Base-by-base conservation (phyloP, 2,329 filamentous ascomycete genomes). In the Trichoderma aggressivum region DNA sequence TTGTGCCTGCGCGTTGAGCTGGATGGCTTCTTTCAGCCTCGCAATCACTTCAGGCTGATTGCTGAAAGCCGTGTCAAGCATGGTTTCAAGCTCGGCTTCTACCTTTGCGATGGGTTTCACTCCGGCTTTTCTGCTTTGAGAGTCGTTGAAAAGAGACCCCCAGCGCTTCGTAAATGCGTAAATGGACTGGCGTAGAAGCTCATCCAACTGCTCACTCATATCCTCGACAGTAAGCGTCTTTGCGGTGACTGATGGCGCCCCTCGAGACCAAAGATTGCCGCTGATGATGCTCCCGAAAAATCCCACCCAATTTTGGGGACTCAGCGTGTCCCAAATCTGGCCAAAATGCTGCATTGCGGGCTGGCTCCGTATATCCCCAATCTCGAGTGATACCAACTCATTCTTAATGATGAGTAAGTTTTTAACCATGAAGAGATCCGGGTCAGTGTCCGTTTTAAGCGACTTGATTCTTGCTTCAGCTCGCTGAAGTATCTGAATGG, bases 351-450 rank as follows among this genome's bases (percentile, higher is more conserved):
- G 87, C 83, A 88, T 86, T 6, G 80, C 79, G 14, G 78, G 72
- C 58, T 87, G 84, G 70, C 86, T 86, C 72, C 88, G 84, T 18
- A 89, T 86, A 74, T 90, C 88, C 65, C 88, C 94, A 75, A 99
- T 98, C 82, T 99, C 96, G 73, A 99, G 94, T 11, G 94, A 94
- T 30, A 99, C 90, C 65, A 99, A 92, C 79, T 98, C 93, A 79
- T 98, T 97, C 81, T 98, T 98, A 65, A 99, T 88, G 63, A 98
- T 91, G 63, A 99, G 91, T 2, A 99, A 87, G 79, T 99, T 97
- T 76, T 95, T 96, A 76, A 99, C 91, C 77, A 98, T 90, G 81
- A 99, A 99, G 5, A 99, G 87, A 75, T 97, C 92, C 0, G 92
- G 88, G 78, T 98, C 94, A 7, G 91, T 79, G 26, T 87, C 85